Evolutionary conservation across 345 rosid genomes (phyloP).

Genomic region (Citrus cavaleriei): DNA sequence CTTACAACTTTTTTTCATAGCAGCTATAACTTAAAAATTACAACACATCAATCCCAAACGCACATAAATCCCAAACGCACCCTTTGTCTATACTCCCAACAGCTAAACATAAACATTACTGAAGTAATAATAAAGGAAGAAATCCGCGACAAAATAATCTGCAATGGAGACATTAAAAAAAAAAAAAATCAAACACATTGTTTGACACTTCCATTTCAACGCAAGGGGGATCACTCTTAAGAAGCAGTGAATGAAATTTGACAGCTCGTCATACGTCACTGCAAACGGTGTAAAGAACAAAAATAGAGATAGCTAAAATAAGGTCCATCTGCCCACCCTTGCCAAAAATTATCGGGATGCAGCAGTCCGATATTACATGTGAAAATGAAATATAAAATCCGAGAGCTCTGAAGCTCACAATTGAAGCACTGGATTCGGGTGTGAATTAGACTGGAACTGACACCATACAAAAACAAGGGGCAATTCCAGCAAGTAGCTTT

Average conservation of each 20-base stretch:
- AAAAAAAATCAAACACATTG: background rate
- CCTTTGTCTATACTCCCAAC: no score
- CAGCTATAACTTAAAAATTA: no score
- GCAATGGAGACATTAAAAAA: background rate
- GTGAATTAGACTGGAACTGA: slow-evolving; percentile 15
- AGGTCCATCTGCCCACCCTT: slow-evolving; percentile 29
- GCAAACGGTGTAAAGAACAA: background rate
- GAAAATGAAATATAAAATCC: background rate
- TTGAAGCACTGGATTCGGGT: background rate
- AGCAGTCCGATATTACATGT: slow-evolving; percentile 9
- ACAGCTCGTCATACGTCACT: background rate
- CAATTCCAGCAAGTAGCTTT: slow-evolving; percentile 42
- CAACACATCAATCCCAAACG: no score
- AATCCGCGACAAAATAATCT: background rate
- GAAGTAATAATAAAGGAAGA: background rate
- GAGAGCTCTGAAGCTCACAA: background rate
- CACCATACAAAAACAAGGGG: slow-evolving; percentile 39
- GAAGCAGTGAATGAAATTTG: background rate
- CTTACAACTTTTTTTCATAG: no score
- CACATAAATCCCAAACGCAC: no score
- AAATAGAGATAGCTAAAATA: background rate
- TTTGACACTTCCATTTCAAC: background rate
- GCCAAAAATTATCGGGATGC: slow-evolving; percentile 33
- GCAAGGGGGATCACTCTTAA: background rate
- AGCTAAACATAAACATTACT: no score